Evolutionary conservation across 2,329 filamentous ascomycete genomes (phyloP).

Genomic region (Ascochyta viciae-villosae): DNA sequence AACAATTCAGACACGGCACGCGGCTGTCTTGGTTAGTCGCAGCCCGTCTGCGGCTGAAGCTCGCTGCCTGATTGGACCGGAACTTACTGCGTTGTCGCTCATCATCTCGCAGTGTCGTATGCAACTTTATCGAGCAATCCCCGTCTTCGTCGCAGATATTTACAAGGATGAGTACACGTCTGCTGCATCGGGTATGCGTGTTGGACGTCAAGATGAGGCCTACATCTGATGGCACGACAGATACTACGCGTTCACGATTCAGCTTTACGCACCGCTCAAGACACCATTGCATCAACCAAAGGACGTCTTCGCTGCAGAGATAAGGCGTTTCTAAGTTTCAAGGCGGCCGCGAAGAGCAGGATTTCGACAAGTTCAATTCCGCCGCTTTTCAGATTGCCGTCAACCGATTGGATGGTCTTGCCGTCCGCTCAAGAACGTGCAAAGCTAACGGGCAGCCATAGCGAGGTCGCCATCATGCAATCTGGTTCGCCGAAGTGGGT

Average conservation of each 20-base stretch:
- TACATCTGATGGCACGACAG: background rate
- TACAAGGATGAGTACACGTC: background rate
- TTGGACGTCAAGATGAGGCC: slow-evolving; percentile 4
- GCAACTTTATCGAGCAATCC: slow-evolving; percentile 5
- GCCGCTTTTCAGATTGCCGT: background rate
- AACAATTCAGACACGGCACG: background rate
- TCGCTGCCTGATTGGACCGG: slow-evolving; percentile 4
- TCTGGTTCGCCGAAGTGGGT: slow-evolving; percentile 4
- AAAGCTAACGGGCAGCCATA: slow-evolving; percentile 1
- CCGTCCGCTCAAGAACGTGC: slow-evolving; percentile 2
- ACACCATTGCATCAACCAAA: background rate
- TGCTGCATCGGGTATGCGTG: slow-evolving; percentile 12
- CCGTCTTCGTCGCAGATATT: background rate
- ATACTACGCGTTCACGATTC: background rate
- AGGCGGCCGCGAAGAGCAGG: slow-evolving; percentile 3
- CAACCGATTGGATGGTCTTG: slow-evolving; percentile 6
- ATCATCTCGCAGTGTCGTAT: background rate
- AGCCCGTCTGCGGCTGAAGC: background rate
- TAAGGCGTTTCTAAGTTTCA: background rate
- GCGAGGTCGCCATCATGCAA: background rate
- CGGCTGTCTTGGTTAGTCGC: background rate
- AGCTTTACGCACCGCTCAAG: background rate
- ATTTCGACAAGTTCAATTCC: background rate
- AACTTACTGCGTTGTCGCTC: background rate
- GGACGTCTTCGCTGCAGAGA: background rate